Evolutionary conservation across 148 eudicot species (phyloP).

Genomic region (Rhododendron henanense): DNA sequence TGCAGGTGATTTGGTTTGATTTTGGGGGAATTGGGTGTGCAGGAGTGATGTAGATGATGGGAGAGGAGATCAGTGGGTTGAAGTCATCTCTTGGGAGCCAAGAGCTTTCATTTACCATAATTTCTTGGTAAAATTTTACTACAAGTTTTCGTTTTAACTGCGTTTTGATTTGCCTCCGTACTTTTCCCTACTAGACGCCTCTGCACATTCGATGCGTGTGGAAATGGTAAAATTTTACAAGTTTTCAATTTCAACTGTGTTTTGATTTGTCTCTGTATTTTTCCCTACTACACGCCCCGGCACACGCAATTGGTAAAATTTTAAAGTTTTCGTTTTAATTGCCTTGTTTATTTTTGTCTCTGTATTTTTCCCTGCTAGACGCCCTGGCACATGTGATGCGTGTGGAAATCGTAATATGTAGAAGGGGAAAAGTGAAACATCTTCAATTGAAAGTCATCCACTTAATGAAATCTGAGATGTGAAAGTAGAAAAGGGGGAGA

Average conservation of each 20-base stretch:
- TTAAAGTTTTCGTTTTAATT: neutral
- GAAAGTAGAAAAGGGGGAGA: neutral
- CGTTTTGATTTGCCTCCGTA: neutral
- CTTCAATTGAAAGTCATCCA: neutral
- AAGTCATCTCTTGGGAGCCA: conserved; percentile 92
- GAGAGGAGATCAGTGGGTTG: conserved; percentile 72
- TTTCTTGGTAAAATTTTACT: conserved; percentile 58
- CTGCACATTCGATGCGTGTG: too few relatives aligned
- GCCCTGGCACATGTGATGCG: neutral
- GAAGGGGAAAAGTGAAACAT: neutral
- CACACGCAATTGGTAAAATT: too few relatives aligned
- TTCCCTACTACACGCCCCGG: too few relatives aligned
- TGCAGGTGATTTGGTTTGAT: neutral
- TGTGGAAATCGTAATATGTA: neutral
- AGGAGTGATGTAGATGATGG: conserved; percentile 41
- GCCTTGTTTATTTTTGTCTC: neutral
- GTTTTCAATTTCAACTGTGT: neutral
- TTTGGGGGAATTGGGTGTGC: conserved; percentile 9
- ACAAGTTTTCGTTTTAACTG: neutral
- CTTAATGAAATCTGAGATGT: neutral
- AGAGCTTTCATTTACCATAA: conserved; percentile 82
- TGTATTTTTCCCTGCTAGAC: neutral
- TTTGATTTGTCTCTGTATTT: neutral
- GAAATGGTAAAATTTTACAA: conserved; percentile 38
- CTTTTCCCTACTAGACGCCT: neutral